Conservation (phyloP, 1,139 yeast species). For the Komagataea norvegica region DNA sequence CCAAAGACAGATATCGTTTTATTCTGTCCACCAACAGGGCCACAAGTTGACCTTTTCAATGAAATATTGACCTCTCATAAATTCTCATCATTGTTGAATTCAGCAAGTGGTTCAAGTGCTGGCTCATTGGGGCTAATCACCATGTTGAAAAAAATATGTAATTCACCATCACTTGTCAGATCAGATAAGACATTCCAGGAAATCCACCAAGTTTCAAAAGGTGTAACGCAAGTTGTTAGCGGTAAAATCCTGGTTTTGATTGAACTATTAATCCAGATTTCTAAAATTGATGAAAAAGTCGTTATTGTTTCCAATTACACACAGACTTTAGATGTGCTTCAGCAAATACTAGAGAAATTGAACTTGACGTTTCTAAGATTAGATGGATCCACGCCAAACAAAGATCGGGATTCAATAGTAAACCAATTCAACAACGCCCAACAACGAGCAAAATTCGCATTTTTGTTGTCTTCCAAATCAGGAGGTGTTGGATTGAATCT, state of each 20-base stretch:
- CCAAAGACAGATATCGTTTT: constrained; percentile 74
- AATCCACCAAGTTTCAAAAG: constrained; percentile 5
- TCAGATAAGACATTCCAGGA: constrained; percentile 32
- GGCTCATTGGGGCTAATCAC: constrained; percentile 59
- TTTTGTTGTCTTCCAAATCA: constrained; percentile 80
- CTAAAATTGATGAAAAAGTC: constrained; percentile 57
- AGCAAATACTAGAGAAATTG: constrained; percentile 47
- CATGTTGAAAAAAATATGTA: constrained; percentile 74
- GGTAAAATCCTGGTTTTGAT: constrained; percentile 58
- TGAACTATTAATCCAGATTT: constrained; percentile 48
- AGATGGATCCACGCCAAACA: constrained; percentile 80
- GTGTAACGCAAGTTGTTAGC: constrained; percentile 31
- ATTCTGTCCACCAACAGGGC: constrained; percentile 68
- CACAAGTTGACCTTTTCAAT: constrained; percentile 55
- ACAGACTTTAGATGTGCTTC: constrained; percentile 76
- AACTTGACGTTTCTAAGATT: constrained; percentile 55
- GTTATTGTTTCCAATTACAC: constrained; percentile 89
- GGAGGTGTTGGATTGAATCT: constrained; percentile 94
- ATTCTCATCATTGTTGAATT: constrained; percentile 31
- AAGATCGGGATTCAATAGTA: constrained; percentile 60
- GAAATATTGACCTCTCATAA: constrained; percentile 42
- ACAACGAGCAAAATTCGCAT: constrained; percentile 48
- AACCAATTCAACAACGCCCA: constrained; percentile 57
- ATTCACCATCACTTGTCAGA: constrained; percentile 63
- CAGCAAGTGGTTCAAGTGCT: constrained; percentile 23